Evolutionary conservation across 2,329 filamentous ascomycete species (phyloP).

Genomic region (Hypoxylon sp.): DNA sequence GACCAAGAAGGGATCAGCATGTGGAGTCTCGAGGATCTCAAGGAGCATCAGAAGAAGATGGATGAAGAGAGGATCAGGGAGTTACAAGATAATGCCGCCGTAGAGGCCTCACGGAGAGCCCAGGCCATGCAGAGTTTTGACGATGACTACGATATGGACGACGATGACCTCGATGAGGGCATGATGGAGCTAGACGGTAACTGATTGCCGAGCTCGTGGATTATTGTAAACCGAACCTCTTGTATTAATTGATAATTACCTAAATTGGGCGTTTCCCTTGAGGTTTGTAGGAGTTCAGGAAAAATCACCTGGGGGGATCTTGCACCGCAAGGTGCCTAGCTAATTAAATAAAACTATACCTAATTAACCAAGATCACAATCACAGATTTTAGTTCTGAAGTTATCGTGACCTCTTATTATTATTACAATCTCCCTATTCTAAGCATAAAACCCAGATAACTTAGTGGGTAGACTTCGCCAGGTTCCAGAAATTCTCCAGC

Average conservation of each 20-base stretch:
- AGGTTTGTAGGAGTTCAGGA: conserved; percentile 1
- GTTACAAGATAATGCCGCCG: conserved; percentile 64
- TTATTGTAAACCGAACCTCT: not conserved
- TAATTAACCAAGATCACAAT: conserved; percentile 1
- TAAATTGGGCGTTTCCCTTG: not conserved
- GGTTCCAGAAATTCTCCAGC: conserved; percentile 95
- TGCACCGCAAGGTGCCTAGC: conserved; percentile 6
- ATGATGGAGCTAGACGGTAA: conserved; percentile 65
- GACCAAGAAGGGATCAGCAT: conserved; percentile 95
- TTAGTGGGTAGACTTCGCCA: conserved; percentile 75
- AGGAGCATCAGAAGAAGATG: conserved; percentile 81
- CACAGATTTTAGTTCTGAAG: conserved; percentile 3
- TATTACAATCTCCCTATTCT: conserved; percentile 33
- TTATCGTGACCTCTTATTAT: not conserved
- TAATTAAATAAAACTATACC: conserved; percentile 7
- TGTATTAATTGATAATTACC: conserved; percentile 2
- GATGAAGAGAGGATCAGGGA: conserved; percentile 77
- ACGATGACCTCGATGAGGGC: conserved; percentile 67
- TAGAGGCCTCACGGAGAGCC: conserved; percentile 50
- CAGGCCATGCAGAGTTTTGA: conserved; percentile 49
- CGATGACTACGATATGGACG: conserved; percentile 67
- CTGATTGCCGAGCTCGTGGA: conserved; percentile 15
- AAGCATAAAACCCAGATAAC: not conserved
- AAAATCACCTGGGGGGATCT: not conserved
- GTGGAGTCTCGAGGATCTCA: conserved; percentile 86